Conservation (phyloP, 192 early-diverging fungal genomes). For the Backusella westeae region DNA sequence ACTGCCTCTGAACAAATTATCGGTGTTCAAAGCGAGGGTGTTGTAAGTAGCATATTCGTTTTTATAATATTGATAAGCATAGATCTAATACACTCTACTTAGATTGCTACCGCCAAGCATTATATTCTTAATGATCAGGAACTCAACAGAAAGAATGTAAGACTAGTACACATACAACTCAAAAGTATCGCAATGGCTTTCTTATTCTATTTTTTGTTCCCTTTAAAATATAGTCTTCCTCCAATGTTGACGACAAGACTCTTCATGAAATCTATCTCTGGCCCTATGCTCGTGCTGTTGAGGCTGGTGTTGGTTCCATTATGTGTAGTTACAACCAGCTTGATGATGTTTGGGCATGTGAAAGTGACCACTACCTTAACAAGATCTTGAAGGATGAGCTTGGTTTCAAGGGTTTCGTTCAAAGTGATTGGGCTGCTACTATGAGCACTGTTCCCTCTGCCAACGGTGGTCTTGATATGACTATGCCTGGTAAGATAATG, state of each 20-base stretch:
- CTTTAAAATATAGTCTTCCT: slow-evolving; percentile 15
- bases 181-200: background rate
- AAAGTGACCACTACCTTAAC: slow-evolving; percentile 44
- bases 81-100: background rate
- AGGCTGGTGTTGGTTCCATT: slow-evolving; percentile 58
- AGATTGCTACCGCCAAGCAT: slow-evolving; percentile 33
- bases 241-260: slow-evolving; percentile 51
- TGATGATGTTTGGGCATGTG: slow-evolving; percentile 54
- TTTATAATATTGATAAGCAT: background rate
- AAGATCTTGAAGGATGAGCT: slow-evolving; percentile 51
- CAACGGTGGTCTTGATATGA: slow-evolving; percentile 38
- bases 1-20: slow-evolving; percentile 7
- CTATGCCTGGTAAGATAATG: slow-evolving; percentile 32
- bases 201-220: background rate
- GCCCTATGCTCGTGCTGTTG: slow-evolving; percentile 54
- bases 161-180: background rate
- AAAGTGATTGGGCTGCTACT: slow-evolving; percentile 55
- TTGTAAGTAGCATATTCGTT: slow-evolving; percentile 12
- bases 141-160: slow-evolving; percentile 16
- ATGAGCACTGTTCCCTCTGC: slow-evolving; percentile 29
- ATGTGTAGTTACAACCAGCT: slow-evolving; percentile 66
- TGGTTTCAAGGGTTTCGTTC: slow-evolving; percentile 59
- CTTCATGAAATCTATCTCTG: slow-evolving; percentile 55
- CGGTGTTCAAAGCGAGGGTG: slow-evolving; percentile 31
- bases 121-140: slow-evolving; percentile 33